Evolutionary conservation across 345 rosid genomes (phyloP).

Genomic region (Hibiscus mutabilis): DNA sequence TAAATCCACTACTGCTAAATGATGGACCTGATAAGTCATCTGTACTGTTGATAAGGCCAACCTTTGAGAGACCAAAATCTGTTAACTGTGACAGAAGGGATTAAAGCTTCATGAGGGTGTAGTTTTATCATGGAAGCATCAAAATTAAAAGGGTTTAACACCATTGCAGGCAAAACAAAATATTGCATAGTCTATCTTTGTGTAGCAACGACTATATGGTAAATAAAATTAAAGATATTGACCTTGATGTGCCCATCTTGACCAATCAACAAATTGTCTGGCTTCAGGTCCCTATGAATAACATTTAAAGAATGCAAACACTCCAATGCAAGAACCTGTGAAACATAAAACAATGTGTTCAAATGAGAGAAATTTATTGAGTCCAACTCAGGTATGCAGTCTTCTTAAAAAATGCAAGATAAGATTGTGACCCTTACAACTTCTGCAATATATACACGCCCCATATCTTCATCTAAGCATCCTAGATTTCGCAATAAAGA

Average conservation of each 20-base stretch:
- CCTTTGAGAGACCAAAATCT: slow-evolving; percentile 98
- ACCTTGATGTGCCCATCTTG: slow-evolving; percentile 99
- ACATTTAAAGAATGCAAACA: slow-evolving; percentile 89
- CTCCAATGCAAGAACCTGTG: slow-evolving; percentile 95
- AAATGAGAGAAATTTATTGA: slow-evolving; percentile 23
- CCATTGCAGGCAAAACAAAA: slow-evolving; percentile 6
- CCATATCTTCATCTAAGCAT: slow-evolving; percentile 94
- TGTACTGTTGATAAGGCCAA: slow-evolving; percentile 93
- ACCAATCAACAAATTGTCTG: slow-evolving; percentile 93
- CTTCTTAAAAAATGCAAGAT: slow-evolving; percentile 8
- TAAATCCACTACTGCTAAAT: slow-evolving; percentile 42
- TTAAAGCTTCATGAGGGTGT: slow-evolving; percentile 17
- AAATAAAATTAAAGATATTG: slow-evolving; percentile 19
- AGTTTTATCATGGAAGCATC: background rate
- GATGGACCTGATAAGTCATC: slow-evolving; percentile 86
- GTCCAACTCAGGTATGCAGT: background rate
- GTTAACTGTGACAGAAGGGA: slow-evolving; percentile 72
- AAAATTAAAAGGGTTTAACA: background rate
- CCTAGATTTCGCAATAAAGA: slow-evolving; percentile 84
- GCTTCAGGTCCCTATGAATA: slow-evolving; percentile 95
- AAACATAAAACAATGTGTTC: slow-evolving; percentile 28
- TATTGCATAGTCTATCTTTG: background rate
- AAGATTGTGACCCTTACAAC: slow-evolving; percentile 50
- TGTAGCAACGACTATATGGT: background rate
- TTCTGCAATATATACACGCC: slow-evolving; percentile 87